Percentiles rank a stretch among this genome's conserved stretches.
phyloP scores from a whole-genome alignment of 1,284 basidiomycete genomes.

The Bjerkandera adusta region DNA sequence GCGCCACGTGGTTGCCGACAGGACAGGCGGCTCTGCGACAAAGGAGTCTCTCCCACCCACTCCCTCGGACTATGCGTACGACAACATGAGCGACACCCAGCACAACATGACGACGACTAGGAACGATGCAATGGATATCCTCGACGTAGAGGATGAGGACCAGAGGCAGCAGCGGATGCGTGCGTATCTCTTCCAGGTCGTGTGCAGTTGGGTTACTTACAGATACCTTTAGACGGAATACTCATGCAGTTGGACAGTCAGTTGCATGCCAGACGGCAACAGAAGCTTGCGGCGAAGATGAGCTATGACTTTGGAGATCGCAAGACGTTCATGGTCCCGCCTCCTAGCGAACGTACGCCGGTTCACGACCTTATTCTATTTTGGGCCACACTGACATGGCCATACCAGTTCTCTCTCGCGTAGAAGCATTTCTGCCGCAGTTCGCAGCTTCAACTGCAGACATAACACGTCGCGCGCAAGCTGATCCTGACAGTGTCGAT shows the following conservation, averaged over 20 bases:
- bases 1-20: neutral
- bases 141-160: slow-evolving; percentile 35
- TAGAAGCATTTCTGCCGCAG: slow-evolving; percentile 62
- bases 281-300: neutral
- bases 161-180: slow-evolving; percentile 32
- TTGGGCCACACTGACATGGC: slow-evolving; percentile 4
- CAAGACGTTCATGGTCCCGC: slow-evolving; percentile 25
- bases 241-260: slow-evolving; percentile 28
- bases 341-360: slow-evolving; percentile 33
- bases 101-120: slow-evolving; percentile 10
- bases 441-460: slow-evolving; percentile 60
- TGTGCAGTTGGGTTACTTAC: neutral
- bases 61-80: slow-evolving; percentile 13
- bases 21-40: slow-evolving; percentile 2
- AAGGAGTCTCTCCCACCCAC: slow-evolving; percentile 1
- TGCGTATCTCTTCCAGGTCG: slow-evolving; percentile 19
- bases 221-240: slow-evolving; percentile 22
- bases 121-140: slow-evolving; percentile 15
- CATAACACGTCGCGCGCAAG: slow-evolving; percentile 40
- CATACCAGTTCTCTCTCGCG: slow-evolving; percentile 51
- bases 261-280: neutral
- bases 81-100: slow-evolving; percentile 17
- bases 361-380: neutral
- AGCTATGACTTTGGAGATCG: slow-evolving; percentile 29
- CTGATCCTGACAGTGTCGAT: slow-evolving; percentile 55